Conservation (phyloP, 257 asterid species). For the Jacaranda copaia region DNA sequence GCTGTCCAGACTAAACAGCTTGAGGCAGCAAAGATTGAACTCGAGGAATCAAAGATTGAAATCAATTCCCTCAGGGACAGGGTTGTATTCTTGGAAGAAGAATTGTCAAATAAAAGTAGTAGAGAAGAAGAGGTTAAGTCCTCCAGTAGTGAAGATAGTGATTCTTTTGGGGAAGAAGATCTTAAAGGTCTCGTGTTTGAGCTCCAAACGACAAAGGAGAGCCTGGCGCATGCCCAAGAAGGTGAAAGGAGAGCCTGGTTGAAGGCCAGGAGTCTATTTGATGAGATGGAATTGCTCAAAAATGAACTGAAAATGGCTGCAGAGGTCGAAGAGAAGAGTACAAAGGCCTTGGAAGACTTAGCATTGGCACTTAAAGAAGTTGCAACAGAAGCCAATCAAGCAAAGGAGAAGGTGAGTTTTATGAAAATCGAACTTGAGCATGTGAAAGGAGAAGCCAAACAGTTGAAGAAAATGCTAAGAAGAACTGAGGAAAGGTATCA, state of each 20-base stretch:
- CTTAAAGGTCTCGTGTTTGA: slow-evolving; percentile 33
- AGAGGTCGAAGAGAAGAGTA: slow-evolving; percentile 61
- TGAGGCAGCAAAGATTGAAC: slow-evolving; percentile 50
- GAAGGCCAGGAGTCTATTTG: slow-evolving; percentile 16
- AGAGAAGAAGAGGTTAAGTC: background rate
- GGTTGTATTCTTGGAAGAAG: slow-evolving; percentile 28
- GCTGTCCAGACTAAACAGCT: slow-evolving; percentile 42
- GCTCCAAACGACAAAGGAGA: slow-evolving; percentile 40
- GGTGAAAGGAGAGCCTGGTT: slow-evolving; percentile 38
- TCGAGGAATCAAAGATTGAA: slow-evolving; percentile 51
- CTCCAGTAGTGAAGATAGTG: too few species aligned
- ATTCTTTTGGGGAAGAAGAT: slow-evolving; percentile 4
- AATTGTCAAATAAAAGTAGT: slow-evolving; percentile 35
- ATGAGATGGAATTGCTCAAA: slow-evolving; percentile 42
- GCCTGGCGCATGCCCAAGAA: slow-evolving; percentile 30
- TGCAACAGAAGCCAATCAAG: slow-evolving; percentile 51
- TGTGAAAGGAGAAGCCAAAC: slow-evolving; percentile 48
- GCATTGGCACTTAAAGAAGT: slow-evolving; percentile 63
- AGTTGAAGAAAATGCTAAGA: slow-evolving; percentile 51
- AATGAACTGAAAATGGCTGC: slow-evolving; percentile 53
- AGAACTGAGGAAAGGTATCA: slow-evolving; percentile 43
- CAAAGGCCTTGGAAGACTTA: slow-evolving; percentile 67
- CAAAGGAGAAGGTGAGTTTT: slow-evolving; percentile 45
- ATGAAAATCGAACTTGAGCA: slow-evolving; percentile 50
- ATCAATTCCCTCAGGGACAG: slow-evolving; percentile 34